A percentile compares a stretch with the other conserved stretches of the same genome.
Evolutionary conservation across 805 yeast genomes (phyloP).

Genomic region (Saccharomycopsis selenospora): DNA sequence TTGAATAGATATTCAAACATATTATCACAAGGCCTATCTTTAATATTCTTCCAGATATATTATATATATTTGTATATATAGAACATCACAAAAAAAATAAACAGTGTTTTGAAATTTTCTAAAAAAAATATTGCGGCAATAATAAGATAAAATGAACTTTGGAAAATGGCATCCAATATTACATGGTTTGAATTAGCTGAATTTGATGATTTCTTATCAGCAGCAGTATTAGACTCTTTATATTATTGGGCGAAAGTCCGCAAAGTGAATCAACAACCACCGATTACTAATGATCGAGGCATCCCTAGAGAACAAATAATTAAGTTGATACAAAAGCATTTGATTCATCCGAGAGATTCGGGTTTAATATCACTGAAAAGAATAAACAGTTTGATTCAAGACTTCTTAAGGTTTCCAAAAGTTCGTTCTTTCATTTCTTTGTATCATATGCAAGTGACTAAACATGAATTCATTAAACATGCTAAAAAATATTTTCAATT

Average conservation of each 20-base stretch:
- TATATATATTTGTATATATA: too few relatives aligned
- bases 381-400: conserved; percentile 24
- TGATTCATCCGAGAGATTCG: conserved; percentile 11
- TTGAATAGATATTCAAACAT: too few relatives aligned
- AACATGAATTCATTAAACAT: conserved; percentile 32
- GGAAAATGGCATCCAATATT: conserved; percentile 16
- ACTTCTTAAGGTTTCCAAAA: conserved; percentile 25
- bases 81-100: too few relatives aligned
- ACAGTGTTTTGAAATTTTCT: too few relatives aligned
- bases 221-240: conserved; percentile 25
- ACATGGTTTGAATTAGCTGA: conserved; percentile 26
- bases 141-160: neutral
- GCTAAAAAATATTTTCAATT: conserved; percentile 31
- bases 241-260: conserved; percentile 27
- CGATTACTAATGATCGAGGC: conserved; percentile 6
- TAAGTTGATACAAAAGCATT: conserved; percentile 12
- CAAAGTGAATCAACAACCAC: conserved; percentile 22
- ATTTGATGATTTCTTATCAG: conserved; percentile 28
- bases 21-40: too few relatives aligned
- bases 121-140: too few relatives aligned
- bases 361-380: conserved; percentile 8
- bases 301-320: conserved; percentile 12
- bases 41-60: too few relatives aligned
- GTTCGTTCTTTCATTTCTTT: conserved; percentile 26
- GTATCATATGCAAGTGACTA: conserved; percentile 22